Evolutionary conservation across 2,329 filamentous ascomycete species (phyloP), one percentile per base, ranked within the genome.

Genomic region (Mollisiaceae sp.): DNA sequence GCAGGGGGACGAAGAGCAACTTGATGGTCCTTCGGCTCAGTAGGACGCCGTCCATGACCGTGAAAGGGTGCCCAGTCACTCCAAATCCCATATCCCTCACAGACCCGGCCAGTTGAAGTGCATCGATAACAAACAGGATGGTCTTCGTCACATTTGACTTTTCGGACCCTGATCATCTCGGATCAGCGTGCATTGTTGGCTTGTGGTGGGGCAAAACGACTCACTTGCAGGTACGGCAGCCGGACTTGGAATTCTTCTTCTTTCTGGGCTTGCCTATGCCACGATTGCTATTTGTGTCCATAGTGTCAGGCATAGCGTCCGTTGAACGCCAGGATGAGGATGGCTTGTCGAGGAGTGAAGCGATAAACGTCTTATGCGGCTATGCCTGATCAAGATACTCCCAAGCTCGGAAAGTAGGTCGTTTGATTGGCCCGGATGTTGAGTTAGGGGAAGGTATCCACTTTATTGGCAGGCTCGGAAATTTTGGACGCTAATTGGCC

Each of bases 181-280:
- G 18, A 2, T 50, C 3, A 20, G 78, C 38, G 79, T 78, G 27
- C 78, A 80, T 32, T 69, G 76, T 8, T 76, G 24, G 22, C n/a
- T 5, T 32, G 27, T 32, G 1, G 77, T n/a, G 75, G 76, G 5
- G 76, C 18, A 8, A 58, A 39, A 56, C 57, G 1, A 63, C 64
- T 68, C 18, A 80, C 78, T 78, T 78, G 76, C 79, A 81, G 54
- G 79, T 81, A 61, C 67, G 69, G 68, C 79, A 81, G 18, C 78
- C 78, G 1, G 77, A 79, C 59, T 80, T 80, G 27, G 27, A 32
- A 32, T 32, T 32, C 27, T 32, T 32, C 27, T 32, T 32, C 27
- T 32, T 32, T 32, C 6, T 3, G 27, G 3, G 3, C 6, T 32
- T 32, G 6, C 27, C 27, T 32, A 32, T 32, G 27, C 27, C 27